Evolutionary conservation across 2,329 filamentous ascomycete genomes (phyloP).

Genomic region (Paramyrothecium roridum): DNA sequence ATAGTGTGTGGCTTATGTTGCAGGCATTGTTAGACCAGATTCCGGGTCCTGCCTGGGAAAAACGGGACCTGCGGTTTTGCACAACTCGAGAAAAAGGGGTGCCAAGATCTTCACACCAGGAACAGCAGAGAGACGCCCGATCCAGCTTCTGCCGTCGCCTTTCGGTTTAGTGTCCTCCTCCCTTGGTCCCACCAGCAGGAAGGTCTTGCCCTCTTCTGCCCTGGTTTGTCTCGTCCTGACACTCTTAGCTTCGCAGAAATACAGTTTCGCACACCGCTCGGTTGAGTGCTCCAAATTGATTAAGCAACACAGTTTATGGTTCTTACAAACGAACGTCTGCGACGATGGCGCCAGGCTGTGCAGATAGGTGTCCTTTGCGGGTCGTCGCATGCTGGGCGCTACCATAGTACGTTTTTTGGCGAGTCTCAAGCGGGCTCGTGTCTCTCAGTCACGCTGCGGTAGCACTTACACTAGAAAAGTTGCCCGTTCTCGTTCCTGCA

Average conservation of each 20-base stretch:
- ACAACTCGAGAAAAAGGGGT: conserved; percentile 9
- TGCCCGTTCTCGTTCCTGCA: conserved; percentile 19
- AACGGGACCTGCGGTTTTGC: neutral
- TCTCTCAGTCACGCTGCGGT: neutral
- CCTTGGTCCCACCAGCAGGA: neutral
- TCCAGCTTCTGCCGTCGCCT: neutral
- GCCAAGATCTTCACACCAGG: conserved; percentile 8
- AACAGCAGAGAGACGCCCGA: conserved; percentile 1
- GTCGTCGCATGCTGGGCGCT: neutral
- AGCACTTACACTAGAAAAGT: neutral
- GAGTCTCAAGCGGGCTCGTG: neutral
- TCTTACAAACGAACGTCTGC: neutral
- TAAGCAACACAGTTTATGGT: neutral
- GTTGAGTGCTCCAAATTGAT: neutral
- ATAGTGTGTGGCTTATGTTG: neutral
- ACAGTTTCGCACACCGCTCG: neutral
- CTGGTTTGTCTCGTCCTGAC: neutral
- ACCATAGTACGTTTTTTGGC: neutral
- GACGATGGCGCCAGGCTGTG: neutral
- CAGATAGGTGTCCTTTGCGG: neutral
- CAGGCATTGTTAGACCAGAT: neutral
- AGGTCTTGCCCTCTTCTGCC: neutral
- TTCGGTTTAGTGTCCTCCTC: neutral
- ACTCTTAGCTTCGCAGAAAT: neutral
- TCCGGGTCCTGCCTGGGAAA: neutral